phyloP scores from a whole-genome alignment of 306 rosid genomes.

The Prunus campanulata region DNA sequence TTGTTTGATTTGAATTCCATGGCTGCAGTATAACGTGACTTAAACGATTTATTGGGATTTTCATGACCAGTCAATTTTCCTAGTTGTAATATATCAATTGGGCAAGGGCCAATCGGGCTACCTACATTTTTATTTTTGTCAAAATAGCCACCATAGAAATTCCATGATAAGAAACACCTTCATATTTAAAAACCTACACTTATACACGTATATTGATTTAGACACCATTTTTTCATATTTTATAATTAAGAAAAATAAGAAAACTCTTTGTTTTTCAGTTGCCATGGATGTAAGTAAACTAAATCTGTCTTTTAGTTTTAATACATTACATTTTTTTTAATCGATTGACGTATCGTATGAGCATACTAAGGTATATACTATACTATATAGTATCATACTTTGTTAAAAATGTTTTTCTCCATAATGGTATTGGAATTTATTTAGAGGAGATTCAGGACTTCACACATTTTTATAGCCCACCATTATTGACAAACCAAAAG shows the following conservation, averaged over 20 bases:
- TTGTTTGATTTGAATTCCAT: constrained; percentile 22
- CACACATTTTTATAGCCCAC: neutral
- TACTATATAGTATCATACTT: neutral
- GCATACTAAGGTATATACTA: neutral
- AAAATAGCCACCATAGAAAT: neutral
- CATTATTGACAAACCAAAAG: neutral
- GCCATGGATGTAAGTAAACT: neutral
- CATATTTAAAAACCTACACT: neutral
- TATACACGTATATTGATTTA: neutral
- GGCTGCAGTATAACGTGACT: neutral
- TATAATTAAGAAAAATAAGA: neutral
- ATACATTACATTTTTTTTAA: neutral
- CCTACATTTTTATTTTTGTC: neutral
- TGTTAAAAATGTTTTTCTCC: neutral
- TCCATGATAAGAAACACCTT: neutral
- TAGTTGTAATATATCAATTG: neutral
- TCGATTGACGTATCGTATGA: neutral
- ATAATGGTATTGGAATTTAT: neutral
- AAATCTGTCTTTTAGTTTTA: neutral
- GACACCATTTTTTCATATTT: neutral
- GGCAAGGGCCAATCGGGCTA: neutral
- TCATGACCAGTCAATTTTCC: neutral
- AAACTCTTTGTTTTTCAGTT: neutral
- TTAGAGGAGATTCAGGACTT: neutral
- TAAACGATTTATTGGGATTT: neutral